Evolutionary conservation across 129 eudicot genomes (phyloP), one percentile per base, ranked within the genome.

Genomic region (Flaveria bidentis): DNA sequence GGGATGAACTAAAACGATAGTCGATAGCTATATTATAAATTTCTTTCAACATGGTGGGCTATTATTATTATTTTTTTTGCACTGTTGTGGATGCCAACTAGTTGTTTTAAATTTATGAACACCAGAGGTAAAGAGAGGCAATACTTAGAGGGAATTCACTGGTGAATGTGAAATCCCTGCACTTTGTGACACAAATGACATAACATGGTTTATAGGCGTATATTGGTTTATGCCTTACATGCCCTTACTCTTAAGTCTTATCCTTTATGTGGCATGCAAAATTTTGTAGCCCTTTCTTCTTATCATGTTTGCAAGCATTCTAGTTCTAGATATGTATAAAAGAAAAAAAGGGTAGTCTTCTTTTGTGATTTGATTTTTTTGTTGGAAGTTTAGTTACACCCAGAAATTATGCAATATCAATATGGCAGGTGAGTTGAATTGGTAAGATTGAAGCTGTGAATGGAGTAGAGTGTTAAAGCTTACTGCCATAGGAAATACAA

Each of bases 141-240:
- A 25, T 66, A 76, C 12, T 11, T 10, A 44, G 23, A 30, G 36
- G 36, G 36, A 30, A 30, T 30, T 30, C 3, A 30, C 36, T 23
- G 17, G 44, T 6, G 58, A 58, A 74, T 74, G 78, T 74, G 71
- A 41, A 41, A 66, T 33, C 6, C 15, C 12, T 72, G 12, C 52
- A 52, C 76, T 53, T 17, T 4, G 17, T 63, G 64, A 9, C 64
- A n/a, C 25, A 17, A 10, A 51, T 71, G 64, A 71, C 28, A 9
- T 28, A 30, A n/a, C 64, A 18, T 30, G 64, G 65, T 22, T 10
- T 58, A 58, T 58, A 10, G 36, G 16, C 30, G 76, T 57, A 52
- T 66, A 41, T 36, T 76, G 56, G 74, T n/a, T n/a, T n/a, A 25
- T 61, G 78, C 22, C 60, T 22, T 73, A 23, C 3, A 33, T 5